phyloP scores from a whole-genome alignment of 1,139 yeast genomes.

The Zygoascus sp. region DNA sequence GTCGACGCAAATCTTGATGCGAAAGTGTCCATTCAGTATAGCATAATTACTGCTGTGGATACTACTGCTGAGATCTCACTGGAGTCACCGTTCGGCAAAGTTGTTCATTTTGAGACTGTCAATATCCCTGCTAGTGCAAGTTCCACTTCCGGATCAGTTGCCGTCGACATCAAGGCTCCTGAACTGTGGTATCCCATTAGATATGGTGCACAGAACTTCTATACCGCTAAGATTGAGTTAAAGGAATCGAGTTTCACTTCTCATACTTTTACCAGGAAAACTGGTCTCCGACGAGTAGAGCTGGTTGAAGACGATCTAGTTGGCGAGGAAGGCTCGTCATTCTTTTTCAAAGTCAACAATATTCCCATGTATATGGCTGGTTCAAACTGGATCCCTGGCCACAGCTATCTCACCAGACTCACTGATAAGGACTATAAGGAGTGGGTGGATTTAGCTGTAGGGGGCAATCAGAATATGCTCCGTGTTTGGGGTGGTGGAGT shows the following conservation, averaged over 20 bases:
- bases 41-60: not conserved
- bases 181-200: conserved; percentile 44
- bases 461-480: conserved; percentile 43
- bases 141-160: not conserved
- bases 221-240: conserved; percentile 24
- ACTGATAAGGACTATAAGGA: conserved; percentile 33
- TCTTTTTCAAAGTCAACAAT: conserved; percentile 41
- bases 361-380: conserved; percentile 40
- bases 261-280: conserved; percentile 1
- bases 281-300: conserved; percentile 40
- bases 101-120: conserved; percentile 5
- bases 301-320: conserved; percentile 36
- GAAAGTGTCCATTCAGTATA: not conserved
- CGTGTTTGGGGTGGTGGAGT: conserved; percentile 49
- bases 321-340: conserved; percentile 33
- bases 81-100: not conserved
- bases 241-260: not conserved
- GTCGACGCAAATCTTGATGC: conserved; percentile 16
- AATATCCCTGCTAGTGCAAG: not conserved
- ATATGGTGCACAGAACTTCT: conserved; percentile 39
- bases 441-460: conserved; percentile 36
- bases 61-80: not conserved
- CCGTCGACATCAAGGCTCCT: conserved; percentile 21
- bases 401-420: conserved; percentile 37
- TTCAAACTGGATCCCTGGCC: conserved; percentile 47